Conservation (phyloP, 2,329 filamentous ascomycete genomes). For the Aureobasidium sp. region DNA sequence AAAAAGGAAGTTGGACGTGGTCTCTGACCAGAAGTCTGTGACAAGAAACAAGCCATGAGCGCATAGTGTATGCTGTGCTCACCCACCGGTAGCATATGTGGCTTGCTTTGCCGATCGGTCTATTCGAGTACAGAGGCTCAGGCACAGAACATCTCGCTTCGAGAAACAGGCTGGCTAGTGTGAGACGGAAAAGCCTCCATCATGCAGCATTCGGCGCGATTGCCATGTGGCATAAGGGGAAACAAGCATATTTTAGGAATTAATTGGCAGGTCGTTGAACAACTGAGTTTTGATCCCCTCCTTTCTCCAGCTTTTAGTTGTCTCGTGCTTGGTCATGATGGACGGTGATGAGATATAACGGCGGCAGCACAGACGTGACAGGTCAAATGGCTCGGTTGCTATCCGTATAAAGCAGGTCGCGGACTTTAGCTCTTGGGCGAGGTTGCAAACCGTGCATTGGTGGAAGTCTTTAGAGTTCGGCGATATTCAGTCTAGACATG, state of each 20-base stretch:
- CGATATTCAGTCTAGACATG: neutral
- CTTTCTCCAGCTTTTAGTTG: neutral
- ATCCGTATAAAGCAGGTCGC: slow-evolving; percentile 1
- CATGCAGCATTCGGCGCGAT: slow-evolving; percentile 8
- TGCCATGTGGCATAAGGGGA: neutral
- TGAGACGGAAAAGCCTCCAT: neutral
- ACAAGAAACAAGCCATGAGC: neutral
- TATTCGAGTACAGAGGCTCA: neutral
- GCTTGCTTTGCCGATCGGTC: slow-evolving; percentile 3
- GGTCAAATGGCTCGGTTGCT: neutral
- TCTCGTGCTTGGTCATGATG: neutral
- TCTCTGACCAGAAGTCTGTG: neutral
- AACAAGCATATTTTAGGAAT: neutral
- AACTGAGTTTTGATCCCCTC: neutral
- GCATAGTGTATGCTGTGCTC: neutral
- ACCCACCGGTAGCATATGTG: neutral
- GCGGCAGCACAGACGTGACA: neutral
- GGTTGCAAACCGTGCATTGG: neutral
- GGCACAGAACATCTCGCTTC: neutral
- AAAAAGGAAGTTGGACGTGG: neutral
- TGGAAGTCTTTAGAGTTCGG: neutral
- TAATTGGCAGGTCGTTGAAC: neutral
- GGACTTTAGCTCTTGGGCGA: neutral
- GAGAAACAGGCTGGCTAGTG: neutral
- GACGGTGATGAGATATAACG: neutral